phyloP scores from a whole-genome alignment of 192 early-diverging fungal genomes.

The Diversispora eburnea region DNA sequence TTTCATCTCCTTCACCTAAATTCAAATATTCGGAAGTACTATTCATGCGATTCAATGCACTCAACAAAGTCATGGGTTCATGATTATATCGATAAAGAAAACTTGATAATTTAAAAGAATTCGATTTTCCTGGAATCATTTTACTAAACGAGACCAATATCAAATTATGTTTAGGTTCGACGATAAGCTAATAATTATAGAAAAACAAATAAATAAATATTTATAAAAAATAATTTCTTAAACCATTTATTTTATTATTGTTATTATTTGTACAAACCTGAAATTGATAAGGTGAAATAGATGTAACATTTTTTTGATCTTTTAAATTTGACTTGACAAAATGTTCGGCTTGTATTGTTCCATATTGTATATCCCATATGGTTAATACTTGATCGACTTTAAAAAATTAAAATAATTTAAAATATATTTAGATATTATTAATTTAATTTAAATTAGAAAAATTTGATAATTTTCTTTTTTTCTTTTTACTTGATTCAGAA shows the following conservation, averaged over 20 bases:
- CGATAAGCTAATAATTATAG: neutral
- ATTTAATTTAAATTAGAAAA: neutral
- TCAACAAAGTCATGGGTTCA: neutral
- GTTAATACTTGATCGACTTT: neutral
- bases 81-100: neutral
- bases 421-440: neutral
- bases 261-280: neutral
- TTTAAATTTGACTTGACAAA: neutral
- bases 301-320: neutral
- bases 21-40: neutral
- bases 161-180: neutral
- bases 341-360: neutral
- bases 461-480: neutral
- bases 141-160: neutral
- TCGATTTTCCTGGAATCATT: neutral
- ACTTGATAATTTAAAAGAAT: neutral
- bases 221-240: too few species aligned
- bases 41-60: constrained; percentile 10
- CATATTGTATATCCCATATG: neutral
- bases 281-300: neutral
- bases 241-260: too few species aligned
- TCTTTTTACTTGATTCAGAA: neutral
- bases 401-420: neutral
- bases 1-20: neutral
- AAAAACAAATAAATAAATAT: too few species aligned